phyloP scores from a whole-genome alignment of 2,329 filamentous ascomycete species.

The Myriosclerotinia duriaeana region DNA sequence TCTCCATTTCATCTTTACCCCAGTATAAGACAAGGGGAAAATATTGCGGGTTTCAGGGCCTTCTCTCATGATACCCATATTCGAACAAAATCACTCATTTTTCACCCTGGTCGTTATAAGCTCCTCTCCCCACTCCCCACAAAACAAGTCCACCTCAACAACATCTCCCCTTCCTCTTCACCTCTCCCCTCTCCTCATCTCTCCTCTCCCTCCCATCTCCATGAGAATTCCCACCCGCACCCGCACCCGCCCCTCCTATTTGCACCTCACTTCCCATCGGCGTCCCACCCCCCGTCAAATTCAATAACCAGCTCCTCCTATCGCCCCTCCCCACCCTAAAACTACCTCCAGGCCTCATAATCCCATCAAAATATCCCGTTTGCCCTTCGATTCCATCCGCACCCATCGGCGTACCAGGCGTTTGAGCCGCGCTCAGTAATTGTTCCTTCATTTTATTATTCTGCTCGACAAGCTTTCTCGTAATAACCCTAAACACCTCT shows the following conservation, averaged over 20 bases:
- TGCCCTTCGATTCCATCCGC: conserved; percentile 33
- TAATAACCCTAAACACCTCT: conserved; percentile 90
- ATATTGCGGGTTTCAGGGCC: background rate
- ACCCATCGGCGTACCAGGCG: conserved; percentile 45
- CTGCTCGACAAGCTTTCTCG: conserved; percentile 79
- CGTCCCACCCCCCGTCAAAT: conserved; percentile 5
- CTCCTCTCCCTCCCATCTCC: conserved; percentile 9
- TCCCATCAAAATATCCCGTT: conserved; percentile 48
- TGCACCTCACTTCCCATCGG: conserved; percentile 9
- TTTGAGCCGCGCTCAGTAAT: conserved; percentile 47
- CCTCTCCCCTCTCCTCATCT: background rate
- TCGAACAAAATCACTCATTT: background rate
- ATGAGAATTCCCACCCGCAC: background rate
- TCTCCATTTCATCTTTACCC: background rate
- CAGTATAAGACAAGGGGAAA: background rate
- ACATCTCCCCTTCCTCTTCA: conserved; percentile 10
- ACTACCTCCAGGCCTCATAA: conserved; percentile 51
- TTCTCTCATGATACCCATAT: background rate
- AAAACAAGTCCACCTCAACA: conserved; percentile 3
- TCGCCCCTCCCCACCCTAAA: conserved; percentile 59
- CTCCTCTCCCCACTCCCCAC: too few relatives aligned
- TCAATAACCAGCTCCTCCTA: conserved; percentile 61
- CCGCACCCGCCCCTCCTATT: background rate
- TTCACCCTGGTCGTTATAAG: background rate
- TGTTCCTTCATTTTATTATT: conserved; percentile 55